Evolutionary conservation across 1,139 yeast species (phyloP).

Genomic region (Candida labiduridarum): DNA sequence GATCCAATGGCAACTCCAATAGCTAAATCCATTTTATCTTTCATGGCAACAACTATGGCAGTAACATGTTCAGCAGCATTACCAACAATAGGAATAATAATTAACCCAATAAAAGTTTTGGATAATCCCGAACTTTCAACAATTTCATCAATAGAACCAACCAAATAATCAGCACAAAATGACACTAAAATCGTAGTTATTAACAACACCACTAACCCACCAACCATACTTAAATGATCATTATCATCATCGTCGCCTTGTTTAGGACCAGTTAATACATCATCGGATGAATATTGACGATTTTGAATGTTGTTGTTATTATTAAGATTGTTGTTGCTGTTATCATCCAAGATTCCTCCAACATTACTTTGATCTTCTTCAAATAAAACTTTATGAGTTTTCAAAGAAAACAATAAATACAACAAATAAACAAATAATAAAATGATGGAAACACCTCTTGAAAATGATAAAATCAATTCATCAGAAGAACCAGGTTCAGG

Average conservation of each 20-base stretch:
- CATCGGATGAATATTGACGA: conserved; percentile 6
- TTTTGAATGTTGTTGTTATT: too few species aligned
- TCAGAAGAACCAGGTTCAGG: conserved; percentile 46
- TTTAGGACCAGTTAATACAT: conserved; percentile 26
- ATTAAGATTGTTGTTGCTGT: neutral
- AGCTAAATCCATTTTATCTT: conserved; percentile 96
- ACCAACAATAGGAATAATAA: conserved; percentile 94
- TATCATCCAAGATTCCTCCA: conserved; percentile 21
- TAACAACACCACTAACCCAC: conserved; percentile 54
- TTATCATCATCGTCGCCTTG: conserved; percentile 16
- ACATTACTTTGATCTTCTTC: conserved; percentile 22
- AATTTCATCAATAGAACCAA: conserved; percentile 87
- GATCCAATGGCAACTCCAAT: conserved; percentile 98
- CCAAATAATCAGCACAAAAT: conserved; percentile 89
- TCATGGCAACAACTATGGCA: conserved; percentile 91
- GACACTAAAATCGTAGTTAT: conserved; percentile 81
- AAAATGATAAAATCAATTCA: conserved; percentile 65
- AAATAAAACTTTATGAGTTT: conserved; percentile 70
- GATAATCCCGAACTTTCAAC: conserved; percentile 84
- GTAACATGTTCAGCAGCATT: conserved; percentile 99
- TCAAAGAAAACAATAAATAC: conserved; percentile 83
- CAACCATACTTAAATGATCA: conserved; percentile 38
- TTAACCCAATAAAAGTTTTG: conserved; percentile 92
- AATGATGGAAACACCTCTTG: conserved; percentile 85
- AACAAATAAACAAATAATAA: conserved; percentile 76